Evolutionary conservation across 805 yeast species (phyloP), one percentile per base, ranked within the genome.

Genomic region (Candida quercuum): DNA sequence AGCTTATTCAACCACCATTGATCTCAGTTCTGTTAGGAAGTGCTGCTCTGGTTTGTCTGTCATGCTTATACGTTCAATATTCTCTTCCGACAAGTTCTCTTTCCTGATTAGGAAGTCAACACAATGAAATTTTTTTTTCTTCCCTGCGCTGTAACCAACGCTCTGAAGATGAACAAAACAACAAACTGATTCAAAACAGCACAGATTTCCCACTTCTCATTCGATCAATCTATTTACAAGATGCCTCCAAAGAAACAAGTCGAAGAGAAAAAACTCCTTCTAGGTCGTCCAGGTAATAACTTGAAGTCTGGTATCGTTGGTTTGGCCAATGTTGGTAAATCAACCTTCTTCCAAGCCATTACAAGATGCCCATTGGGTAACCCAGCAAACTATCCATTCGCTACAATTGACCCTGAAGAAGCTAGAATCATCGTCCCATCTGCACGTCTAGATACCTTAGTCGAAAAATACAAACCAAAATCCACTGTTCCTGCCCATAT

Each of bases 361-460:
- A 91, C 98, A 39, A 79, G 81, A 66, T 86, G 89, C 51, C 87
- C 89, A 33, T 69, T 93, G 49, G 98, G 99, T 46, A 88, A 75
- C 69, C 98, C 99, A 39, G 99, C 98, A 41, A 91, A 91, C 64
- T 91, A 89, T 63, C 99, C 99, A 19, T 91, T 87, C 61, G 99
- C 99, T 30, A 91, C 99, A 39, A 88, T 88, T 65, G 96, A 91
- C 52, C 98, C 99, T 38, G 98, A 93, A 69, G 96, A 91, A 69
- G 96, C 98, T 33, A 79, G 95, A 61, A 96, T 91, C 38, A 78
- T 81, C 49, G 98, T 93, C 43, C 96, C 96, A 54, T 86, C 95
- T 43, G 76, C 83, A 44, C 79, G 95, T 61, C 79, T 93, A 56
- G 95, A 91, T 54, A 74, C 71, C 44, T 73, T 93, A 37, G 73